These are phyloP conservation scores for Grosmannia serpens DNA, from an alignment of 2,329 filamentous ascomycete genomes.

Conservation along the genomic window DNA sequence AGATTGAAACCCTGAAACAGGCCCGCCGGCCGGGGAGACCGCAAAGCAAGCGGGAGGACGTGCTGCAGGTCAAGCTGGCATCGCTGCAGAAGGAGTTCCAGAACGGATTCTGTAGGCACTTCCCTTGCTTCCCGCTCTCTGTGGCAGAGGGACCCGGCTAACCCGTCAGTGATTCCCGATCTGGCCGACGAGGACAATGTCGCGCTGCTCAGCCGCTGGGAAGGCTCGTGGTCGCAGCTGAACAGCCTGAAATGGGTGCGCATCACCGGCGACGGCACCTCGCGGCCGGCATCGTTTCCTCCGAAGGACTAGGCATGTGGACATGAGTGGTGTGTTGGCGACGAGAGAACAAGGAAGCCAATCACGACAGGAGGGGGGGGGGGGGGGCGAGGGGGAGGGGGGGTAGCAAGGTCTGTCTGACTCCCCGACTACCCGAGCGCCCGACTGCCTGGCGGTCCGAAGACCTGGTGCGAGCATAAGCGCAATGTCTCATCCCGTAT, in stretches of 20 bases:
- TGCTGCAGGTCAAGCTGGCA: conserved; percentile 60
- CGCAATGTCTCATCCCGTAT: neutral
- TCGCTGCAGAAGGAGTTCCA: conserved; percentile 68
- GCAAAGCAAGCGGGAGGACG: conserved; percentile 62
- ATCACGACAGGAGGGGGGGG: neutral
- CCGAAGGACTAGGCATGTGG: conserved; percentile 32
- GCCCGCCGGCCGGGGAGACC: conserved; percentile 69
- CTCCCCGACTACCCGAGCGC: neutral
- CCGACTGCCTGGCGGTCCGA: neutral
- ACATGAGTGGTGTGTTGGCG: neutral
- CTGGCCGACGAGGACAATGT: conserved; percentile 56
- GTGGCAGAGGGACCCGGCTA: neutral
- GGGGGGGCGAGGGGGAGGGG: too few relatives aligned
- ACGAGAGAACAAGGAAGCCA: neutral
- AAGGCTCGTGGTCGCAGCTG: conserved; percentile 73
- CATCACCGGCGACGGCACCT: conserved; percentile 51
- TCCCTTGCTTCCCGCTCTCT: neutral
- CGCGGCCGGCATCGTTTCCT: conserved; percentile 66
- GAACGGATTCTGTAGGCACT: conserved; percentile 64
- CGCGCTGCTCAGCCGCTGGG: conserved; percentile 59
- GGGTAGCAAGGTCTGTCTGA: too few relatives aligned
- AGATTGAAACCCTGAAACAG: conserved; percentile 53
- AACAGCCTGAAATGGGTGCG: conserved; percentile 67
- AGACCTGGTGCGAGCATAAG: neutral
- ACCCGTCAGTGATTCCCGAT: conserved; percentile 55